Base-by-base conservation (phyloP, 163 green algal species). In the Trebouxia gelatinosa region DNA sequence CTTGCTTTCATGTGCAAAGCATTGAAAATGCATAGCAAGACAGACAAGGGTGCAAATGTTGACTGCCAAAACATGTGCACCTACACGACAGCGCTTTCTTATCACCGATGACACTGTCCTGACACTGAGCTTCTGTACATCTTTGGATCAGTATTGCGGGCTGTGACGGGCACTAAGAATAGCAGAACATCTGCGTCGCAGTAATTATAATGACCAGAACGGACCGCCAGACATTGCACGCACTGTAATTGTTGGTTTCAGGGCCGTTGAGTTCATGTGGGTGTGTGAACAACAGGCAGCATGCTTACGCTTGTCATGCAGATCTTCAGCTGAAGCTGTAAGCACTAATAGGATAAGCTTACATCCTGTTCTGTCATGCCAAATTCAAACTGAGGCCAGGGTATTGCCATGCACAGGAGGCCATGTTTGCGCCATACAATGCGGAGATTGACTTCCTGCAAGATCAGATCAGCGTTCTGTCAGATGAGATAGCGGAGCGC, bases 361-460 rank as follows among this genome's bases (percentile, higher is more conserved):
- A 46, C 9, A 28, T 13, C 17, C 13, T 7, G 19, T 51, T 29
- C 64, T 43, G 5, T 35, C 43, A 46, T 70, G 19, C 43, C 43
- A 54, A 54, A 13, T 13, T 54, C 43, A 54, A 54, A 9, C 9
- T 54, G 11, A 9, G 19, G 9, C 57, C 5, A 0, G 5, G n/a
- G 9, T 75, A 28, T 35, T 76, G 68, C 43, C 43, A 29, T n/a
- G n/a, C n/a, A n/a, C 40, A 76, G 40, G 46, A 62, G n/a, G 68
- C 43, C 40, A 76, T 76, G 40, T 76, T 62, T 62, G 68, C 68
- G 1, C 68, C 68, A 1, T 76, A 64, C 34, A 61, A 71, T 39
- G 51, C 37, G 19, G 83, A 88, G 74, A 59, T 74, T 11, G 80
- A 83, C 50, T 83, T 86, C 50, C 78, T 88, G 21, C 67, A 76